Evolutionary conservation across 176 grass and related monocot genomes (phyloP).

Genomic region (Avena atlantica): DNA sequence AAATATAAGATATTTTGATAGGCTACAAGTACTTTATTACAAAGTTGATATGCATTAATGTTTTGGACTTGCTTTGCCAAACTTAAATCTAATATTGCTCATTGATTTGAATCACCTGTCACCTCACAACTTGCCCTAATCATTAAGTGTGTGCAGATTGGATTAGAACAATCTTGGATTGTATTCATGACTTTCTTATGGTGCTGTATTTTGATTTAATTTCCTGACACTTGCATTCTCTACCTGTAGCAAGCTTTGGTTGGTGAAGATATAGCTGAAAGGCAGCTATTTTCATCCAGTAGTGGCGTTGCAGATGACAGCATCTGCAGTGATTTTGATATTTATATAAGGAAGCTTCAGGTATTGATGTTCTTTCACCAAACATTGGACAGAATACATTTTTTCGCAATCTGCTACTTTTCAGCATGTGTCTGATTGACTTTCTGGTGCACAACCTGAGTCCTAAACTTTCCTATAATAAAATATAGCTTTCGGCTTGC

Average conservation of each 20-base stretch:
- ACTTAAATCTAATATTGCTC: neutral
- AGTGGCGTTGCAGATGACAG: slow-evolving; percentile 62
- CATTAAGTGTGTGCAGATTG: neutral
- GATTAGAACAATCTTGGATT: neutral
- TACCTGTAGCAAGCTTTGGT: slow-evolving; percentile 93
- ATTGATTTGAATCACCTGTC: slow-evolving; percentile 14
- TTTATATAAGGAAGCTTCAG: slow-evolving; percentile 83
- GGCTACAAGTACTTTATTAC: neutral
- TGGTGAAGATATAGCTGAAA: slow-evolving; percentile 92
- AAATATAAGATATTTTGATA: too few relatives aligned
- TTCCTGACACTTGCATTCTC: slow-evolving; percentile 42
- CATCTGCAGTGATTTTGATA: slow-evolving; percentile 82
- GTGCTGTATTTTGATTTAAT: slow-evolving; percentile 18
- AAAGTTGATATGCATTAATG: neutral
- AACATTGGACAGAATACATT: slow-evolving; percentile 16
- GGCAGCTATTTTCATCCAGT: slow-evolving; percentile 78
- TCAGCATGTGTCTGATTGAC: neutral
- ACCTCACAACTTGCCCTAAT: neutral
- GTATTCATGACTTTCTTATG: slow-evolving; percentile 33
- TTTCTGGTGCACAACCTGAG: neutral
- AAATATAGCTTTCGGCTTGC: neutral
- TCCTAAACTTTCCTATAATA: slow-evolving; percentile 10
- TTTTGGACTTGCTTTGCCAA: neutral
- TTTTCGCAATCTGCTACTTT: neutral
- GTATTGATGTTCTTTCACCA: slow-evolving; percentile 45